phyloP scores from a whole-genome alignment of 352 stramenopile species.

The Pythium apleroticum region DNA sequence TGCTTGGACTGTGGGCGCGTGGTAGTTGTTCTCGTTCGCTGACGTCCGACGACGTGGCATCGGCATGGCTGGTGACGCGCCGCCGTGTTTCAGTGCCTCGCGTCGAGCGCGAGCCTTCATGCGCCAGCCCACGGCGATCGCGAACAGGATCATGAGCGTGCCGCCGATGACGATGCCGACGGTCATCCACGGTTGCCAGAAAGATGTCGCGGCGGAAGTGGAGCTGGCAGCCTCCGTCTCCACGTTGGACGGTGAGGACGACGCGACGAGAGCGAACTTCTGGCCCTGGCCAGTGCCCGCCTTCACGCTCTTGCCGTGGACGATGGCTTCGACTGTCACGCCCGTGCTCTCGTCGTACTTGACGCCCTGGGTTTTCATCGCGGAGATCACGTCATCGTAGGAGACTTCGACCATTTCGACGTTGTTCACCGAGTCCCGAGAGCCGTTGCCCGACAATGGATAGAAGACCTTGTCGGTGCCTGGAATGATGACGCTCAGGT shows the following conservation, averaged over 20 bases:
- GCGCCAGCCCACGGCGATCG: conserved; percentile 54
- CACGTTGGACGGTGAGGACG: conserved; percentile 52
- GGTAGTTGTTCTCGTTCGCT: conserved; percentile 10
- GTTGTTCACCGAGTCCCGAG: conserved; percentile 70
- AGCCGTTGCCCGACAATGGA: conserved; percentile 56
- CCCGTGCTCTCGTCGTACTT: conserved; percentile 32
- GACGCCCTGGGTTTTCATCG: conserved; percentile 30
- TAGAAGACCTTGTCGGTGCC: conserved; percentile 57
- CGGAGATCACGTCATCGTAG: conserved; percentile 44
- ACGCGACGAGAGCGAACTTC: conserved; percentile 77
- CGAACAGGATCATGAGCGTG: conserved; percentile 49
- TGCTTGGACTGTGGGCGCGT: conserved; percentile 4
- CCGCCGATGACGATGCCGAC: conserved; percentile 55
- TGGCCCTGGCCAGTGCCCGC: conserved; percentile 49
- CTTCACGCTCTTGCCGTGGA: conserved; percentile 68
- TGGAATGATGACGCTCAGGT: conserved; percentile 56
- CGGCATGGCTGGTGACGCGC: conserved; percentile 3
- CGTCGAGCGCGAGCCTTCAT: conserved; percentile 19
- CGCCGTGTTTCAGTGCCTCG: conserved; percentile 10
- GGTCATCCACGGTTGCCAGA: conserved; percentile 82
- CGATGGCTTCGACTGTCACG: conserved; percentile 61
- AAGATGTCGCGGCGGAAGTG: conserved; percentile 13
- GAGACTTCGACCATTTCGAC: conserved; percentile 77
- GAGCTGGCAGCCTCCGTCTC: conserved; percentile 26
- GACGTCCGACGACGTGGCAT: conserved; percentile 3